These are phyloP conservation scores for Epichloe hybrida DNA, from an alignment of 2,329 filamentous ascomycete species.

Conservation along the genomic window DNA sequence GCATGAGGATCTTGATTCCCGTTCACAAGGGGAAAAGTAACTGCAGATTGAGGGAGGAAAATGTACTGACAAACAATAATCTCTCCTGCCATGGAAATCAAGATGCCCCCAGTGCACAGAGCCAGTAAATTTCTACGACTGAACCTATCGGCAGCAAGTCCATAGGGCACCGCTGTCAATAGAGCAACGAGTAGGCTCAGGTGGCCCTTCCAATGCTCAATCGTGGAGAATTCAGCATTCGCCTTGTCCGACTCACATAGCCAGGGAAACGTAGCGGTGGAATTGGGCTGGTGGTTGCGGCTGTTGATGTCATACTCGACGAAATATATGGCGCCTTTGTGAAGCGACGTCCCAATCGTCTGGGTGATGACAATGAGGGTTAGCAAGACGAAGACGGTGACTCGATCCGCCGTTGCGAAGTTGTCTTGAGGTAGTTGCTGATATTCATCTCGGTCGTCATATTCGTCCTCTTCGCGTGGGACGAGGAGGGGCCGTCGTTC, in stretches of 20 bases:
- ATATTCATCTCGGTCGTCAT: neutral
- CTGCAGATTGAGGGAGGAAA: neutral
- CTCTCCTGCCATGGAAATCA: conserved; percentile 3
- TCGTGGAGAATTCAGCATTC: neutral
- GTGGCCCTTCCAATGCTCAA: neutral
- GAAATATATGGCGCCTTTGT: neutral
- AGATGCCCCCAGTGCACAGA: neutral
- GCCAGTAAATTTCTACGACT: conserved; percentile 4
- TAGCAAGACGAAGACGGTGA: conserved; percentile 1
- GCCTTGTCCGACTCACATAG: neutral
- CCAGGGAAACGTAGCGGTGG: neutral
- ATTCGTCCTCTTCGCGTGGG: neutral
- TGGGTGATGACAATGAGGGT: neutral
- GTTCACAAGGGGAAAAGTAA: neutral
- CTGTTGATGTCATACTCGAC: conserved; percentile 3
- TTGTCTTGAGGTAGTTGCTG: conserved; percentile 2
- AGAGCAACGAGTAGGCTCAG: neutral
- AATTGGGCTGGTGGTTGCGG: neutral
- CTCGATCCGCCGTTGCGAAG: neutral
- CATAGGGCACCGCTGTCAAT: conserved; percentile 3
- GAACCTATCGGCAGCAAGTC: conserved; percentile 4
- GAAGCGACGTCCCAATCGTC: neutral
- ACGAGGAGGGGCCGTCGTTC: conserved; percentile 3
- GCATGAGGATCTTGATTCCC: neutral
- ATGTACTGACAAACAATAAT: conserved; percentile 1